Conservation (phyloP, 2,329 filamentous ascomycete species). For the Arthrobotrys sinensis region DNA sequence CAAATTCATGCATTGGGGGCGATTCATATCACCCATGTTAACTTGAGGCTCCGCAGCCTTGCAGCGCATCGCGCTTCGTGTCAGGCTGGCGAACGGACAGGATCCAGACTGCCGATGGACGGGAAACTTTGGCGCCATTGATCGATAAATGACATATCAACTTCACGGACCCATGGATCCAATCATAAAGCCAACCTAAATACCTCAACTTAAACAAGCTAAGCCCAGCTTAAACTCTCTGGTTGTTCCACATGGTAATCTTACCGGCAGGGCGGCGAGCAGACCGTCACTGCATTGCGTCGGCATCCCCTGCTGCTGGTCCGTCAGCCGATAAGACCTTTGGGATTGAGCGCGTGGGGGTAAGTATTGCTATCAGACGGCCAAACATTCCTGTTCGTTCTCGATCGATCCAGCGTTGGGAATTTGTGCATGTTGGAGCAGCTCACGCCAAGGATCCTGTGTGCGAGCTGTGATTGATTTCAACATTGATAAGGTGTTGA, state of each 20-base stretch:
- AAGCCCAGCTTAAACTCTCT: slow-evolving; percentile 3
- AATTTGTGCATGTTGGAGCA: slow-evolving; percentile 12
- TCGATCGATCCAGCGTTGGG: slow-evolving; percentile 2
- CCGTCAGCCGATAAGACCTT: slow-evolving; percentile 50
- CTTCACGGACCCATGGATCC: background rate
- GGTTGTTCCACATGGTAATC: slow-evolving; percentile 51
- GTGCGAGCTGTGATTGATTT: slow-evolving; percentile 26
- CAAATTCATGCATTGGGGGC: slow-evolving; percentile 44
- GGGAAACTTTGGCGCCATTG: slow-evolving; percentile 5
- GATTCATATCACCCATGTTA: slow-evolving; percentile 23
- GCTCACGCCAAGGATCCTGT: slow-evolving; percentile 18
- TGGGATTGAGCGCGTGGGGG: slow-evolving; percentile 45
- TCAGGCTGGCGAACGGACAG: slow-evolving; percentile 15
- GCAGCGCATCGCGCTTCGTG: slow-evolving; percentile 31
- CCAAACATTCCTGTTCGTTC: background rate
- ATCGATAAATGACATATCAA: slow-evolving; percentile 14
- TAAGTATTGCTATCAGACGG: slow-evolving; percentile 27
- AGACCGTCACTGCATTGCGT: slow-evolving; percentile 13
- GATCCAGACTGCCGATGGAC: slow-evolving; percentile 4
- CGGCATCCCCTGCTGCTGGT: slow-evolving; percentile 9
- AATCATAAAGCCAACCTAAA: slow-evolving; percentile 29
- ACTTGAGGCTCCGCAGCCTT: slow-evolving; percentile 57
- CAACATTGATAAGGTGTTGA: slow-evolving; percentile 39
- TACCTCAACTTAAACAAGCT: slow-evolving; percentile 38
- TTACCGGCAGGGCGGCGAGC: slow-evolving; percentile 34